phyloP scores from a whole-genome alignment of 495 filamentous ascomycete genomes.

The Chaetomium cochliodes region DNA sequence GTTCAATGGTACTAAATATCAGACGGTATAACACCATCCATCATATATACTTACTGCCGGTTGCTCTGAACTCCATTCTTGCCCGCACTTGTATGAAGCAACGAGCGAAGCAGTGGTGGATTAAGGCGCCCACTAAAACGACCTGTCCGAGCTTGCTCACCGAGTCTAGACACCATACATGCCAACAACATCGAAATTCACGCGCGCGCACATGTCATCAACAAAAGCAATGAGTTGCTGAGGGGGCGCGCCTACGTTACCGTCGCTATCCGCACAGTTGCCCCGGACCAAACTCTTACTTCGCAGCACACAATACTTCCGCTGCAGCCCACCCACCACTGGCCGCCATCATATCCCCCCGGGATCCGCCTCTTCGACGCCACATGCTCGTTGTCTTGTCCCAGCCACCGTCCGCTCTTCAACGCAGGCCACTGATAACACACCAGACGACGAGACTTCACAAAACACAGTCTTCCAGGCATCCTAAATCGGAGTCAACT shows the following conservation, averaged over 20 bases:
- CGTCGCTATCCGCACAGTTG: conserved; percentile 34
- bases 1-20: conserved; percentile 46
- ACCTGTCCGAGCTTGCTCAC: conserved; percentile 2
- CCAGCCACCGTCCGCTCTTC: conserved; percentile 28
- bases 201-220: conserved; percentile 23
- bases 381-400: conserved; percentile 42
- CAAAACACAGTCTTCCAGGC: conserved; percentile 16
- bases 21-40: conserved; percentile 49
- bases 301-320: conserved; percentile 9
- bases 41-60: conserved; percentile 39
- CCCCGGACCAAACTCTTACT: conserved; percentile 30
- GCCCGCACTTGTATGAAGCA: conserved; percentile 37
- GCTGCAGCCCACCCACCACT: conserved; percentile 19
- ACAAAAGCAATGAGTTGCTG: conserved; percentile 43
- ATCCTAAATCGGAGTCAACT: neutral
- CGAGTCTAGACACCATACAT: conserved; percentile 14
- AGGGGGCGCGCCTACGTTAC: conserved; percentile 29
- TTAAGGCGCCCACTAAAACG: neutral
- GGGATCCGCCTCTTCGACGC: conserved; percentile 28
- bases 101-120: conserved; percentile 32
- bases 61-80: conserved; percentile 34
- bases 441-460: conserved; percentile 16
- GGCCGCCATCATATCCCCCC: conserved; percentile 30
- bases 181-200: conserved; percentile 13
- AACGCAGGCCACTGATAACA: conserved; percentile 12